Percentiles rank a stretch among this genome's conserved stretches.
Evolutionary conservation across 208 protist genomes (phyloP).

Genomic region (Perkinsela sp.): DNA sequence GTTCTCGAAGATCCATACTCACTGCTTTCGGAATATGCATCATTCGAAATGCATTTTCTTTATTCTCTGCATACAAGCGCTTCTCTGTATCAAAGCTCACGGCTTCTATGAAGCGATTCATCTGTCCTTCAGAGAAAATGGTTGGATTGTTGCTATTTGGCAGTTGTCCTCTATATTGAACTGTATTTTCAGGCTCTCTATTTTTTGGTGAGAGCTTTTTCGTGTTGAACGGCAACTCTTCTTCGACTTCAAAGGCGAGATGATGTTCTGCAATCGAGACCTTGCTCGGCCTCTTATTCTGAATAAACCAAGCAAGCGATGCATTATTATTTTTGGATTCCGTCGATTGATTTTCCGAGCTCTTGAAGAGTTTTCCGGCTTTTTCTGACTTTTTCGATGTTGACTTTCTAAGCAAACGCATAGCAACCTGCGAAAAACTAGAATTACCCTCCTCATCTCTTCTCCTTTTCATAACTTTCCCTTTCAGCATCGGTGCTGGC

Average conservation of each 20-base stretch:
- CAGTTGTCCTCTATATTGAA: not conserved
- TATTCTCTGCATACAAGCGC: not conserved
- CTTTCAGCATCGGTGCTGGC: conserved; percentile 15
- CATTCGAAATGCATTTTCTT: not conserved
- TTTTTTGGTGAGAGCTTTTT: not conserved
- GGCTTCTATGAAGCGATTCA: not conserved
- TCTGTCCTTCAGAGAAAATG: not conserved
- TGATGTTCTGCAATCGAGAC: not conserved
- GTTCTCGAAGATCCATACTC: too few relatives aligned
- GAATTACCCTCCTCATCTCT: conserved; percentile 5
- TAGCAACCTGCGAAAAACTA: not conserved
- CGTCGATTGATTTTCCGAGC: not conserved
- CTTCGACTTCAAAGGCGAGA: not conserved
- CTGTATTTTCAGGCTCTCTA: not conserved
- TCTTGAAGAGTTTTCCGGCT: not conserved
- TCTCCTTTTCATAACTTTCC: conserved; percentile 15
- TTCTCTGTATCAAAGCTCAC: not conserved
- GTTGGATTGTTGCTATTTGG: not conserved
- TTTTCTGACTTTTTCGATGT: not conserved
- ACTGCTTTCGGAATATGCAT: not conserved
- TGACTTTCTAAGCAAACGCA: not conserved
- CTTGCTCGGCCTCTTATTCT: not conserved
- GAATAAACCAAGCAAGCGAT: not conserved
- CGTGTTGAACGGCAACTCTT: not conserved
- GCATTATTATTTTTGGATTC: not conserved